These are phyloP conservation scores for Penicillium steckii DNA, from an alignment of 495 filamentous ascomycete genomes.

Conservation along the genomic window DNA sequence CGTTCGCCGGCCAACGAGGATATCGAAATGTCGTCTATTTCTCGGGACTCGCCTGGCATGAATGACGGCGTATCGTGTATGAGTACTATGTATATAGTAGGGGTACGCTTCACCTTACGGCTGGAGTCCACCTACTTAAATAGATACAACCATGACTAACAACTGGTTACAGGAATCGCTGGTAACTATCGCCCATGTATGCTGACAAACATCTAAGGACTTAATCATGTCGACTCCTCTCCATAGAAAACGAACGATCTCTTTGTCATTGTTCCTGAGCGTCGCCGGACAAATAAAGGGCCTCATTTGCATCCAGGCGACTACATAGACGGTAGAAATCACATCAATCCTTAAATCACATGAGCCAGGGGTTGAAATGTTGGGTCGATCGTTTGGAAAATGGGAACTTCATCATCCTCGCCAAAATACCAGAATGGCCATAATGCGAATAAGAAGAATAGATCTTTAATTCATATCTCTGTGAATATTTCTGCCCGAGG, in stretches of 20 bases:
- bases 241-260: no score
- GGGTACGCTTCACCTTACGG: no score
- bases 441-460: constrained; percentile 19
- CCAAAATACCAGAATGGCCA: constrained; percentile 23
- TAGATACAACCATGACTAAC: no score
- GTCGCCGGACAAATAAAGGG: constrained; percentile 12
- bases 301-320: constrained; percentile 12
- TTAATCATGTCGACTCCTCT: no score
- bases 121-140: no score
- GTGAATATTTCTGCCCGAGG: constrained; percentile 7
- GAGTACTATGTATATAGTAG: no score
- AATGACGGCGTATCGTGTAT: not conserved
- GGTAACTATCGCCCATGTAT: no score
- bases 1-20: not conserved
- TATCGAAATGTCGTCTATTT: not conserved
- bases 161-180: no score
- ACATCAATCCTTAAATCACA: constrained; percentile 12
- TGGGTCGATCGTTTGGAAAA: constrained; percentile 18
- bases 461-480: constrained; percentile 15
- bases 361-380: constrained; percentile 6
- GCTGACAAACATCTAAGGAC: no score
- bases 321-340: constrained; percentile 13
- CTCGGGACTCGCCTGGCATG: not conserved
- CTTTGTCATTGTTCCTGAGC: constrained; percentile 7
- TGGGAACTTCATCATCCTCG: constrained; percentile 13